Conservation (phyloP, 176 grass and related monocot species). For the Cenchrus fungigraminus region DNA sequence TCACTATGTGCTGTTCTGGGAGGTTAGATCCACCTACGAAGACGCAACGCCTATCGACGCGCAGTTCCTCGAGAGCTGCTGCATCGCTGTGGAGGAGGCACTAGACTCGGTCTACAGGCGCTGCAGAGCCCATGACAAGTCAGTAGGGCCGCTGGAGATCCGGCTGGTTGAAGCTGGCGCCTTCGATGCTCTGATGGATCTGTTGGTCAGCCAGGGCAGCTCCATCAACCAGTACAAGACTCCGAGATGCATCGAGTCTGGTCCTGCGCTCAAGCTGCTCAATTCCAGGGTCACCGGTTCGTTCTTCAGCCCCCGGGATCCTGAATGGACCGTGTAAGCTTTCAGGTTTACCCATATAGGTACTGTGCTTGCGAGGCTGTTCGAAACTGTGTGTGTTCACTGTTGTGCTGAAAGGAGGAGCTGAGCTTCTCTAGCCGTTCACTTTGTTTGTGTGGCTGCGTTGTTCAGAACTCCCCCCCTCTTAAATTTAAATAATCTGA, state of each 20-base stretch:
- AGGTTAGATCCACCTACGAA: conserved; percentile 57
- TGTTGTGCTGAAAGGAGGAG: conserved; percentile 7
- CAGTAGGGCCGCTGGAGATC: conserved; percentile 73
- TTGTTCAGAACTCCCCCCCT: conserved; percentile 6
- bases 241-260: conserved; percentile 63
- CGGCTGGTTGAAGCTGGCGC: conserved; percentile 64
- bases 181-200: conserved; percentile 81
- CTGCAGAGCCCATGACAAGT: conserved; percentile 71
- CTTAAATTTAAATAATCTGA: not conserved
- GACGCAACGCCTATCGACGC: not conserved
- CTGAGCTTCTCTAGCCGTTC: not conserved
- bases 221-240: conserved; percentile 95
- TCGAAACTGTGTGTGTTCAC: not conserved
- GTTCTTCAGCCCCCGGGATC: conserved; percentile 70
- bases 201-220: conserved; percentile 70
- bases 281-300: conserved; percentile 56
- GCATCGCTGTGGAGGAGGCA: conserved; percentile 60
- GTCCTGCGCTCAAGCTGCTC: conserved; percentile 56
- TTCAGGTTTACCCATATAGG: not conserved
- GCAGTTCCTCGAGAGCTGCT: conserved; percentile 64
- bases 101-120: conserved; percentile 78
- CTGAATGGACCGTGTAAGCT: conserved; percentile 53
- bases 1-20: conserved; percentile 87
- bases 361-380: not conserved
- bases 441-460: not conserved